A percentile compares a stretch with the other conserved stretches of the same genome.
Conservation (phyloP, 163 green algal genomes). For the Scenedesmus sp. region DNA sequence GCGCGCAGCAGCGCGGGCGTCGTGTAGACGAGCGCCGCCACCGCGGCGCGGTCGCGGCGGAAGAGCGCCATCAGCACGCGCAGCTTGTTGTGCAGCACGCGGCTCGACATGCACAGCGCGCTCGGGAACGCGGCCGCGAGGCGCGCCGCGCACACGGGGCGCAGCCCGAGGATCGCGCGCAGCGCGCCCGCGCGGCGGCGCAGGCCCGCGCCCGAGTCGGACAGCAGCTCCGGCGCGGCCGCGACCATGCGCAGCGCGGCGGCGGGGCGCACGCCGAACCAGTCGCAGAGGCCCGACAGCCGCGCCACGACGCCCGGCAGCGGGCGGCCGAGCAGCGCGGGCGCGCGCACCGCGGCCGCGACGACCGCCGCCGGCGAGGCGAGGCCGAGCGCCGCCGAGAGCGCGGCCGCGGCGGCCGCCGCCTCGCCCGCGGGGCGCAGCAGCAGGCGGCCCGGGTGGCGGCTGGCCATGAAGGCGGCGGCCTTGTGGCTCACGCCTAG, state of each 20-base stretch:
- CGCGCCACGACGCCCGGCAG: conserved; percentile 7
- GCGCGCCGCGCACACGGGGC: conserved; percentile 16
- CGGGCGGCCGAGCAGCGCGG: conserved; percentile 14
- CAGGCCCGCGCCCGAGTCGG: neutral
- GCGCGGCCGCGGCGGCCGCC: neutral
- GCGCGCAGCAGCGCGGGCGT: conserved; percentile 37
- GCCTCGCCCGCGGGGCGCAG: neutral
- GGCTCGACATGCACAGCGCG: conserved; percentile 30
- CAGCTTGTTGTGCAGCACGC: conserved; percentile 42
- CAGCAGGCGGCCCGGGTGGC: conserved; percentile 17
- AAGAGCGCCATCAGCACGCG: conserved; percentile 48
- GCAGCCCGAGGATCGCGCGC: conserved; percentile 1
- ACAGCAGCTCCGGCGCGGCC: conserved; percentile 22
- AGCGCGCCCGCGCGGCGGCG: conserved; percentile 14
- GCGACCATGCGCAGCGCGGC: conserved; percentile 9
- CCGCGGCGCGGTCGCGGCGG: conserved; percentile 13
- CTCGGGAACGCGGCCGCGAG: conserved; percentile 2
- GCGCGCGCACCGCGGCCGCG: neutral
- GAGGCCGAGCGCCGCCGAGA: conserved; percentile 17
- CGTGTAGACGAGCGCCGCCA: conserved; percentile 20
- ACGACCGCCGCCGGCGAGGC: neutral
- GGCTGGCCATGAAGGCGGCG: conserved; percentile 33
- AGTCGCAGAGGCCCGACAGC: conserved; percentile 1
- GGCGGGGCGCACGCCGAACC: conserved; percentile 1
- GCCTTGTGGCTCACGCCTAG: neutral